Base-by-base conservation (phyloP, 164 flowering plant genomes). In the Dillenia suffruticosa region DNA sequence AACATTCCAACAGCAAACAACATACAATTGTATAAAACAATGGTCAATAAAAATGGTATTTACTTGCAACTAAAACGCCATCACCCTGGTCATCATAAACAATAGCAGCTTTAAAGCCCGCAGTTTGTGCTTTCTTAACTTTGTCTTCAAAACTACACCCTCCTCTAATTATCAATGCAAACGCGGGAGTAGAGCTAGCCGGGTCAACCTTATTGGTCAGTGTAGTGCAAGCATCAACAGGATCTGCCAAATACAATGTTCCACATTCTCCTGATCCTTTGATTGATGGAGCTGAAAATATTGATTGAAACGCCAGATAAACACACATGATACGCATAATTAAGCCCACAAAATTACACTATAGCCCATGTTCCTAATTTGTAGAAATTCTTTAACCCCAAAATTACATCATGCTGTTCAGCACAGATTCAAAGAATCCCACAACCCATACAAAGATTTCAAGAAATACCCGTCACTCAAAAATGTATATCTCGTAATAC, bases 61-160 rank as follows among this genome's bases (percentile, higher is more conserved):
- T 88, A 95, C 99, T 92, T 83, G 97, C 81, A 72, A 95, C 81
- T 68, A 95, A 68, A 63, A 53, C 59, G 53, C 82, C 88, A 63
- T 63, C 77, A 62, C 82, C 77, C 62, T 72, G 88, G 70, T 81
- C 70, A 71, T 92, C 89, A 66, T 85, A 87, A 48, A 95, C 67
- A 70, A 95, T 84, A 59, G 89, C 96, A 59, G 99, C 94, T 70
- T 81, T 73, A 63, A 83, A 95, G 3, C 98, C 97, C 1, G 91
- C 96, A 58, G 57, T 74, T 66, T 95, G 99, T 1, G 94, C 99
- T 64, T 66, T 81, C 74, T 87, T 79, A 64, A 90, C 92, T 81
- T 95, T 95, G 7, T 85, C 90, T 59, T 92, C 96, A 64, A 92
- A 92, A 71, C 90, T 80, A 71, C 99, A 95, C 40, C 82, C 87